Evolutionary conservation across 257 asterid species (phyloP), one percentile per base, ranked within the genome.

Genomic region (Agastache rugosa): DNA sequence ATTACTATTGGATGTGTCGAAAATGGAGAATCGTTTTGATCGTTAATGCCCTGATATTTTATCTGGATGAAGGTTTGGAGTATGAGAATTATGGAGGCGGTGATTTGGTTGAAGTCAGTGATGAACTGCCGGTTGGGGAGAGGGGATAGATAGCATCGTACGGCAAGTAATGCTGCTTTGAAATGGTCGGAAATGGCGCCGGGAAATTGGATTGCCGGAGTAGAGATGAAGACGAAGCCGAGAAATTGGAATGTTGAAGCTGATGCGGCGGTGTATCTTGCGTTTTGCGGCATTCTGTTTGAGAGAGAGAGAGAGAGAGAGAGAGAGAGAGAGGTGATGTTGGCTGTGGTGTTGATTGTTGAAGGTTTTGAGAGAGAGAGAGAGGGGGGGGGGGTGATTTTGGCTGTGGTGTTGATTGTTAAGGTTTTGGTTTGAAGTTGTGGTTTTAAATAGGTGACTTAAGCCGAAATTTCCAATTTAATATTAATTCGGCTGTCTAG

Each of bases 21-120:
- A 8, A 47, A 67, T 0, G 59, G 60, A 6, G 45, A 47, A 0
- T 25, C 5, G 3, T n/a, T 67, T 4, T 8, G 60, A 29, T 65
- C 56, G 42, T 23, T 6, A 11, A 5, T 65, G 8, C 71, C 11
- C 27, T 12, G 56, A 7, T 47, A 67, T 11, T 67, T 25, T 42
- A 67, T 42, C 72, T 67, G 61, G 8, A 67, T 61, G 61, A 45
- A 67, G 44, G 72, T 11, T 8, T 3, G 39, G 72, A 67, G 73
- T 10, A 19, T 14, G 14, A 10, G 12, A 5, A 27, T 48, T 2
- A 9, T 4, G 47, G 14, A 12, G 70, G 61, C 4, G 8, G 20
- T 48, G 61, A 34, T 27, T 25, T 29, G 60, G 45, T 67, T 47
- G 73, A 50, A 34, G 12, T 39, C 44, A 1, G 11, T 39, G 44